A percentile compares a stretch with the other conserved stretches of the same genome.
phyloP scores from a whole-genome alignment of 768 basidiomycete species.

The Phylloporus arenicola region DNA sequence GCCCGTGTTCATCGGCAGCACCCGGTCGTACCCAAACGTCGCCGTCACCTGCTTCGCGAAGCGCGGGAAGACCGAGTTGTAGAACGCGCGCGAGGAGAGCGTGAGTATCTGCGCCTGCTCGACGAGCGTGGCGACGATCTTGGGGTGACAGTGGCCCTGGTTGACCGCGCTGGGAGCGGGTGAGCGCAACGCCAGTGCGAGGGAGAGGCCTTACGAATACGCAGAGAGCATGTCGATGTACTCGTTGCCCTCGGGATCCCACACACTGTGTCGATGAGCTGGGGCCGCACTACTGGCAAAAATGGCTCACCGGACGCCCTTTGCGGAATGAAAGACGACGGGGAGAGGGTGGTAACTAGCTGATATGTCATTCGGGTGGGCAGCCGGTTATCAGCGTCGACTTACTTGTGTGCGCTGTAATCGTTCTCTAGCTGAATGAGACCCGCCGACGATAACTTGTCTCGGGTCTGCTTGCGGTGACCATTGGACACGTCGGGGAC shows the following conservation, averaged over 20 bases:
- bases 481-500: conserved; percentile 6
- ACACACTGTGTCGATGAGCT: conserved; percentile 46
- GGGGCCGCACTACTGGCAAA: conserved; percentile 25
- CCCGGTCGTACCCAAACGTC: conserved; percentile 91
- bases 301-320: conserved; percentile 79
- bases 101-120: conserved; percentile 88
- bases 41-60: conserved; percentile 82
- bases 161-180: conserved; percentile 64
- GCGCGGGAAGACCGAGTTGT: conserved; percentile 86
- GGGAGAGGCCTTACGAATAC: conserved; percentile 62
- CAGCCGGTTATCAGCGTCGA: conserved; percentile 12
- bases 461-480: conserved; percentile 17
- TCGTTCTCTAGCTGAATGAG: conserved; percentile 79
- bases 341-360: conserved; percentile 92
- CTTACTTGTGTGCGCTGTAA: conserved; percentile 87
- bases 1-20: conserved; percentile 98
- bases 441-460: conserved; percentile 51
- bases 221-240: conserved; percentile 99
- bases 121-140: conserved; percentile 74
- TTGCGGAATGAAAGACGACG: conserved; percentile 86
- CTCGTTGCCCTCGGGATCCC: conserved; percentile 92
- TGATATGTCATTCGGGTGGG: conserved; percentile 26
- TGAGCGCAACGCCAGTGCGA: conserved; percentile 3
- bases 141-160: conserved; percentile 93
- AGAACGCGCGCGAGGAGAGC: conserved; percentile 92